Conservation (phyloP, 1,284 basidiomycete species). For the Rhodotorula sp. region DNA sequence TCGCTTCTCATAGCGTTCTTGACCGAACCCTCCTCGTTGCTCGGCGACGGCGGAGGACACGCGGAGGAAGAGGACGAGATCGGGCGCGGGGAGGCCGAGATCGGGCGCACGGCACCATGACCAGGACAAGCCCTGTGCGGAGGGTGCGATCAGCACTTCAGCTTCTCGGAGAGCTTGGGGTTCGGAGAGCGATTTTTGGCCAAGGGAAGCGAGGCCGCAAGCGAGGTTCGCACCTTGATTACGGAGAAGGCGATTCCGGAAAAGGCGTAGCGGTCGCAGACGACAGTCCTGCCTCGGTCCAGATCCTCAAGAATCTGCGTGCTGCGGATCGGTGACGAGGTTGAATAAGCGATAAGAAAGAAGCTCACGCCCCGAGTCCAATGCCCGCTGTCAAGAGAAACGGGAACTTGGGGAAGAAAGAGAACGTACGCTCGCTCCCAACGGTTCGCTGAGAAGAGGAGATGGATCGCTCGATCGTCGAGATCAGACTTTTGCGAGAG, state of each 20-base stretch:
- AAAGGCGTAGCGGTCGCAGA: constrained; percentile 95
- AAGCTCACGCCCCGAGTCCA: not conserved
- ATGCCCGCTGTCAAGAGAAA: not conserved
- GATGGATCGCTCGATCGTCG: constrained; percentile 86
- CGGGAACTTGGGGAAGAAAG: not conserved
- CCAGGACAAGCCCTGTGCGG: constrained; percentile 54
- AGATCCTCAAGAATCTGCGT: constrained; percentile 64
- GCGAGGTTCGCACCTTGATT: constrained; percentile 60
- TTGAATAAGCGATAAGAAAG: not conserved
- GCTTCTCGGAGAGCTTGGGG: not conserved
- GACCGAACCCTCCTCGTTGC: constrained; percentile 79
- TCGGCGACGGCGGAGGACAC: constrained; percentile 70
- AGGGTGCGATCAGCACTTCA: not conserved
- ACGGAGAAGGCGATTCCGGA: constrained; percentile 93
- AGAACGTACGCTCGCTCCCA: constrained; percentile 86
- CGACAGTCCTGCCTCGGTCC: constrained; percentile 64
- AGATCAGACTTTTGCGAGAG: constrained; percentile 75
- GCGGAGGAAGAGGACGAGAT: constrained; percentile 83
- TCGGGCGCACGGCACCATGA: constrained; percentile 86
- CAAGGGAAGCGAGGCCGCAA: not conserved
- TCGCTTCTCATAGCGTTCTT: constrained; percentile 63
- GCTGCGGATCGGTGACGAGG: constrained; percentile 52
- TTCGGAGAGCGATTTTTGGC: not conserved
- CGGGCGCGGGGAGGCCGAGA: constrained; percentile 78
- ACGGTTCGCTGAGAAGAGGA: constrained; percentile 93